Conservation (phyloP, 106 monocot genomes). For the Cymbidium sinense region DNA sequence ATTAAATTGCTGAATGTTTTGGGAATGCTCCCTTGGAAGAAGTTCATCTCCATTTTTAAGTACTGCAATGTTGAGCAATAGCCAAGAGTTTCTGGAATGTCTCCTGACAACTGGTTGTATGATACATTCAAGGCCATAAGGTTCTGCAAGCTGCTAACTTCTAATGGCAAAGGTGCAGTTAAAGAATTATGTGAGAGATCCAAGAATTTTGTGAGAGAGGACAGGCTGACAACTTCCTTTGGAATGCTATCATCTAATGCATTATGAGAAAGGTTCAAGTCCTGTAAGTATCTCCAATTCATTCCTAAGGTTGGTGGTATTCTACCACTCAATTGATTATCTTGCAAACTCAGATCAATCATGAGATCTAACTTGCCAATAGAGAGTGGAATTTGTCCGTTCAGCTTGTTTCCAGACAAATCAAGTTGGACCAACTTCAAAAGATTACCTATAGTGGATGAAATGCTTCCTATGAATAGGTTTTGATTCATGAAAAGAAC, state of each 20-base stretch:
- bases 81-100: constrained; percentile 28
- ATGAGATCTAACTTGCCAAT: constrained; percentile 24
- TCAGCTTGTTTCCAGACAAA: constrained; percentile 7
- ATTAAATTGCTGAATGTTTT: too few species aligned
- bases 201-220: constrained; percentile 13
- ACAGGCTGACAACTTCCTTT: constrained; percentile 15
- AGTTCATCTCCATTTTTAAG: constrained; percentile 22
- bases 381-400: constrained; percentile 31
- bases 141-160: constrained; percentile 26
- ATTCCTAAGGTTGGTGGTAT: constrained; percentile 15
- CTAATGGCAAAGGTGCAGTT: constrained; percentile 16
- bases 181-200: constrained; percentile 26
- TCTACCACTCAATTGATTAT: constrained; percentile 17
- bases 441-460: constrained; percentile 9
- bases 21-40: constrained; percentile 25
- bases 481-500: too few species aligned
- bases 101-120: constrained; percentile 23
- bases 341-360: neutral
- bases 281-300: constrained; percentile 11
- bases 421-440: constrained; percentile 5
- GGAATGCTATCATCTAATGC: constrained; percentile 24
- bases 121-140: constrained; percentile 12
- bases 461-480: too few species aligned
- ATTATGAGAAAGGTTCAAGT: constrained; percentile 18
- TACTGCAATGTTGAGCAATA: constrained; percentile 18